A percentile compares a stretch with the other conserved stretches of the same genome.
phyloP scores from a whole-genome alignment of 2,329 filamentous ascomycete species.

The Aspergillus ibericus region DNA sequence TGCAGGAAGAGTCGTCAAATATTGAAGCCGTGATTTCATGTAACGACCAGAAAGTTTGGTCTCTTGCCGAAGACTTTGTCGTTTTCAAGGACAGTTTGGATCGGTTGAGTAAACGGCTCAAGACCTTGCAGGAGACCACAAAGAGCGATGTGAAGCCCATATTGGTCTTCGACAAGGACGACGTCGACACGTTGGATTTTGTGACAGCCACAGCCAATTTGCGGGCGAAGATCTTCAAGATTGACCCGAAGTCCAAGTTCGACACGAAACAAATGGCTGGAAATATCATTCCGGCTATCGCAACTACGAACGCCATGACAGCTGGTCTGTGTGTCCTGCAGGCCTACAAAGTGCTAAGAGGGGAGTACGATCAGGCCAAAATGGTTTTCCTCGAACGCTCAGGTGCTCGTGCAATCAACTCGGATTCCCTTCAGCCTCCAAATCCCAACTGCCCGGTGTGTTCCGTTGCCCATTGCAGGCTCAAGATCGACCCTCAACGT shows the following conservation, averaged over 20 bases:
- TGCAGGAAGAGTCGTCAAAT: constrained; percentile 56
- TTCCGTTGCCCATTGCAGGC: constrained; percentile 66
- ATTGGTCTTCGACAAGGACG: constrained; percentile 94
- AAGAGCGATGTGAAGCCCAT: constrained; percentile 51
- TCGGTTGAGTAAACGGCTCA: constrained; percentile 71
- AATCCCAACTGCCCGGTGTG: constrained; percentile 85
- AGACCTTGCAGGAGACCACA: constrained; percentile 60
- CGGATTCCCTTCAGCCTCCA: constrained; percentile 59
- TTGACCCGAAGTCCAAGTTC: constrained; percentile 85
- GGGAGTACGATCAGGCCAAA: not conserved
- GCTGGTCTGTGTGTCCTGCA: constrained; percentile 89
- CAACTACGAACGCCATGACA: constrained; percentile 95
- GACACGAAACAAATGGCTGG: constrained; percentile 99
- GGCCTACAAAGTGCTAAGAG: constrained; percentile 42
- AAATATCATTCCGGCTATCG: constrained; percentile 98
- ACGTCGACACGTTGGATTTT: constrained; percentile 91
- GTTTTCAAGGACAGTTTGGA: constrained; percentile 82
- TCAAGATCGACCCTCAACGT: constrained; percentile 66
- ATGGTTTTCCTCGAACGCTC: constrained; percentile 75
- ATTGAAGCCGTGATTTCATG: constrained; percentile 56
- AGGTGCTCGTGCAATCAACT: constrained; percentile 59
- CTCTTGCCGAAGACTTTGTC: constrained; percentile 75
- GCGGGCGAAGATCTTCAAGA: constrained; percentile 82
- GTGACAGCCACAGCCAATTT: constrained; percentile 89
- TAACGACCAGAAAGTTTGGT: constrained; percentile 77